Base-by-base conservation (phyloP, 2,329 filamentous ascomycete genomes). In the Sphaerulina populicola region DNA sequence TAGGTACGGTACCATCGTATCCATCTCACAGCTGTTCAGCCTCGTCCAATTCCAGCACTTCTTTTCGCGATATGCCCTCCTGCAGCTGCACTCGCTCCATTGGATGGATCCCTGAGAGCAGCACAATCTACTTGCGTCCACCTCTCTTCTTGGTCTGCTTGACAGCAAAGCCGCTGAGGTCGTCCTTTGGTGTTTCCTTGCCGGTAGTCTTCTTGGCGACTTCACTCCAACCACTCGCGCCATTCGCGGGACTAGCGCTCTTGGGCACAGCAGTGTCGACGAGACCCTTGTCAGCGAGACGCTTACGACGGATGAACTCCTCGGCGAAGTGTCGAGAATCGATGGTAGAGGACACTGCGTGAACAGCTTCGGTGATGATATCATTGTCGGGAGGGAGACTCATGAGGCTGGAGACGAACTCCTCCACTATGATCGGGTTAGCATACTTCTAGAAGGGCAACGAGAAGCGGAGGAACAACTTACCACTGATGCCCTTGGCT, bases 271-370 rank as follows among this genome's bases (percentile, higher is more conserved):
- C 53, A 49, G 86, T 84, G 67, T 89, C 86, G 14, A 94, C 76
- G 37, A 96, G 79, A 36, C 57, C 93, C 73, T 90, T 93, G 61
- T 97, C 91, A 0, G 93, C 91, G 1, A 94, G 80, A 76, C 86
- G 94, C 72, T 90, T 91, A 62, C 91, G 89, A 31, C 90, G 86
- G 53, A 97, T 80, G 65, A 93, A 98, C 68, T 98, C 93, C 53
- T 94, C 87, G 0, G 88, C 89, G 65, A 97, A 97, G 64, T 94
- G 88, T 44, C 86, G 85, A 0, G 88, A 89, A 64, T 98, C 89
- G 70, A 98, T 87, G 0, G 90, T 94, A 62, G 84, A 85, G 1
- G 88, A 94, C 66, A 82, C 85, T 52, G 81, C 81, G 69, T 97
- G 95, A 18, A 97, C 85, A 7, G 86, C 86, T 66, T 97, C 93